A percentile compares a stretch with the other conserved stretches of the same genome.
These are phyloP conservation scores for Neoarthrinium moseri DNA, from an alignment of 2,329 filamentous ascomycete genomes.

Conservation along the genomic window DNA sequence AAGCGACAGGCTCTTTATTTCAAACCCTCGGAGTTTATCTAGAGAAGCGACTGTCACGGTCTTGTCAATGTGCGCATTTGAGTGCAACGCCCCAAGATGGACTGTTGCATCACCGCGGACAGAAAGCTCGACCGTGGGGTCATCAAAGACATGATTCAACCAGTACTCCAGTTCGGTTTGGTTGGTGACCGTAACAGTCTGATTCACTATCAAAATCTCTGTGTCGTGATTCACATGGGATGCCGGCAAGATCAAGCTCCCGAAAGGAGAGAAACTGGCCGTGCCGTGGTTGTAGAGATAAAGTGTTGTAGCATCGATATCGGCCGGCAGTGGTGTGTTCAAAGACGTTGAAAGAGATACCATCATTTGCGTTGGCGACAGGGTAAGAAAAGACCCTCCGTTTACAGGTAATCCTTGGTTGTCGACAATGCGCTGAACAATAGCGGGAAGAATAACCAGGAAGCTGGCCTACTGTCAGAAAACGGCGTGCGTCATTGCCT, in stretches of 20 bases:
- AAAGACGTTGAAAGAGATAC: slow-evolving; percentile 36
- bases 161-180: slow-evolving; percentile 35
- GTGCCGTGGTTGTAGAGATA: slow-evolving; percentile 39
- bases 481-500: too few relatives aligned
- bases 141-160: slow-evolving; percentile 38
- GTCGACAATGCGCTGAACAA: slow-evolving; percentile 42
- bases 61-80: slow-evolving; percentile 37
- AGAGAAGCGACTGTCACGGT: slow-evolving; percentile 36
- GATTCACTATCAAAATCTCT: slow-evolving; percentile 28
- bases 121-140: slow-evolving; percentile 32
- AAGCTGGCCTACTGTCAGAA: slow-evolving; percentile 33
- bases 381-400: slow-evolving; percentile 30
- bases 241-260: slow-evolving; percentile 28
- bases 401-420: slow-evolving; percentile 36
- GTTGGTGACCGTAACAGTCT: slow-evolving; percentile 34
- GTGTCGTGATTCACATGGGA: slow-evolving; percentile 33
- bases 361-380: slow-evolving; percentile 30
- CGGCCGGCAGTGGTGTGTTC: slow-evolving; percentile 33
- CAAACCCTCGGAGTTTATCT: slow-evolving; percentile 36
- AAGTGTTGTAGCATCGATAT: slow-evolving; percentile 35
- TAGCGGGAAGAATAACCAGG: slow-evolving; percentile 43
- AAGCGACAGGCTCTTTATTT: slow-evolving; percentile 33
- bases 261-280: slow-evolving; percentile 24
- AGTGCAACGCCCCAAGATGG: slow-evolving; percentile 37
- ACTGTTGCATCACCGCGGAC: slow-evolving; percentile 33